Base-by-base conservation (phyloP, 2,329 filamentous ascomycete genomes). In the Xenosphaeropsis pyriputrescens region DNA sequence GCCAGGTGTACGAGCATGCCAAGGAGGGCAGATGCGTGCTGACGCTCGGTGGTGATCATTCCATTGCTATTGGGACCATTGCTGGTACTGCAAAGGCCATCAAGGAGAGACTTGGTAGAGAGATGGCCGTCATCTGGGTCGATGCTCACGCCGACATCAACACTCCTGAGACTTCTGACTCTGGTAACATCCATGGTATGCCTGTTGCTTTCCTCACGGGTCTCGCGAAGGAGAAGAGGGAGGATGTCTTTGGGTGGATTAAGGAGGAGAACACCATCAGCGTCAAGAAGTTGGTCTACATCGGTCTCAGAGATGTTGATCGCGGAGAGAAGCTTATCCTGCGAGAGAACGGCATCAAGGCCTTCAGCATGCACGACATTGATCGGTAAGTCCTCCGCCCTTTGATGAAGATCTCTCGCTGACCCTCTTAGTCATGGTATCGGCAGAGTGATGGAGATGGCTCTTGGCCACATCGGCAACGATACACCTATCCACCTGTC, bases 101-200 rank as follows among this genome's bases (percentile, higher is more conserved):
- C 31, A 75, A 84, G 41, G 88, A 98, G 68, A 67, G 89, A 14
- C 64, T 93, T 41, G 75, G 68, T 33, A 71, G 80, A 39, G 89
- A 96, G 51, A 78, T 95, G 45, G 91, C 86, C 11, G 85, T 98
- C 41, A 93, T 98, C 58, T 98, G 91, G 91, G 91, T 98, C 22
- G 91, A 98, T 60, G 91, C 91, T 18, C 91, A 98, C 60, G 81
- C 89, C 39, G 91, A 98, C 60, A 95, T 98, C 67, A 98, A 98
- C 65, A 86, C 84, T 1, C 91, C 89, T 38, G 88, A 96, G 71
- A 80, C 75, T 35, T 89, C 81, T 47, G 82, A 72, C 32, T 91
- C 82, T 48, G 91, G 91, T 26, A 96, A 96, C 62, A 82, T 98
- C 45, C 91, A 98, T 63, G 91, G 91, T 50, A 98, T 98, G 91